These are phyloP conservation scores for Hypoxylon sp. DNA, from an alignment of 2,329 filamentous ascomycete species.

Conservation along the genomic window DNA sequence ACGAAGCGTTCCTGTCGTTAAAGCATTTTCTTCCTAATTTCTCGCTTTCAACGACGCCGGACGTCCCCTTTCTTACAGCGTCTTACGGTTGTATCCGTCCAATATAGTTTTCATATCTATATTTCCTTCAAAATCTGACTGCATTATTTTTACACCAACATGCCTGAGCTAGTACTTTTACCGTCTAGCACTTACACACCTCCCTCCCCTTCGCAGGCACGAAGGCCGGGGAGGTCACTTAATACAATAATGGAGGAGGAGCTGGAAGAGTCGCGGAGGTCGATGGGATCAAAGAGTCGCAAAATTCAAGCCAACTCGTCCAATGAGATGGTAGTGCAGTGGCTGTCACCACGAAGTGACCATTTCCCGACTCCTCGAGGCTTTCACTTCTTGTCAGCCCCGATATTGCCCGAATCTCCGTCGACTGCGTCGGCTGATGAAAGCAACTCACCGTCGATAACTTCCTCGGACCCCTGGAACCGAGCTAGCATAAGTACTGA, in stretches of 20 bases:
- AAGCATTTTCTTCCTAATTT: conserved; percentile 50
- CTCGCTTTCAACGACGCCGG: conserved; percentile 54
- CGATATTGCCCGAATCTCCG: conserved; percentile 73
- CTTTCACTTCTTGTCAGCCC: conserved; percentile 74
- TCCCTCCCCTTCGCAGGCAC: conserved; percentile 69
- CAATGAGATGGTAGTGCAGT: conserved; percentile 69
- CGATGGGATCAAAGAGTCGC: conserved; percentile 49
- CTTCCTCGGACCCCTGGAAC: conserved; percentile 74
- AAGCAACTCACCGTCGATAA: conserved; percentile 64
- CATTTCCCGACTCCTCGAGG: conserved; percentile 82
- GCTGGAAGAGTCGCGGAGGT: conserved; percentile 58
- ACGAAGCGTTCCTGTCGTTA: conserved; percentile 63
- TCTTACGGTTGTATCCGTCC: conserved; percentile 43
- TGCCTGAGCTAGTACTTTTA: conserved; percentile 64
- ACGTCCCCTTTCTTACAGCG: conserved; percentile 52
- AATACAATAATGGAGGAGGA: conserved; percentile 77
- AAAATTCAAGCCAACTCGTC: conserved; percentile 54
- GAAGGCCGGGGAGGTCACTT: conserved; percentile 68
- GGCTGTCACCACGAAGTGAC: conserved; percentile 72
- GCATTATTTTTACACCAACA: conserved; percentile 55
- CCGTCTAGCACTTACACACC: conserved; percentile 62
- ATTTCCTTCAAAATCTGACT: conserved; percentile 46
- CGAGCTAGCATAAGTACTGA: conserved; percentile 74
- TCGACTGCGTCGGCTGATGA: conserved; percentile 68
- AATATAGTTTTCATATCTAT: conserved; percentile 40